Percentiles rank a stretch among this genome's conserved stretches.
These are phyloP conservation scores for Crithidia thermophila DNA, from an alignment of 208 protist genomes.

Conservation along the genomic window DNA sequence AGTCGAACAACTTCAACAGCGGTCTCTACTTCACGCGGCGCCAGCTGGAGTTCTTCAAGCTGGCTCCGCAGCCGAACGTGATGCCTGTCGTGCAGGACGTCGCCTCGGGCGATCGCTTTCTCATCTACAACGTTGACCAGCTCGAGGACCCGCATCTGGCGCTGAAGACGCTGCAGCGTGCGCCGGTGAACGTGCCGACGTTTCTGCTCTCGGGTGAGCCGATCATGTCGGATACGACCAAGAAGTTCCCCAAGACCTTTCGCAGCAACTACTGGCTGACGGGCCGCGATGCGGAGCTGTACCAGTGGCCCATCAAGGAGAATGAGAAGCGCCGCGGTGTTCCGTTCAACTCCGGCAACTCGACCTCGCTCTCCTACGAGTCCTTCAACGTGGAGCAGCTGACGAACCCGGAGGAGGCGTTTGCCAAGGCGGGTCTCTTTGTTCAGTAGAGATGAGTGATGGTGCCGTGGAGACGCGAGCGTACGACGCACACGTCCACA, in stretches of 20 bases:
- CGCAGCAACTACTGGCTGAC: slow-evolving; percentile 91
- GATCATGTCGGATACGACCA: slow-evolving; percentile 68
- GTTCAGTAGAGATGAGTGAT: slow-evolving; percentile 62
- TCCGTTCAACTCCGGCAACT: slow-evolving; percentile 49
- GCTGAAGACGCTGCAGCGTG: slow-evolving; percentile 82
- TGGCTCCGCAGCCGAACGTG: slow-evolving; percentile 65
- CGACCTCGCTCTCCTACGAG: slow-evolving; percentile 71
- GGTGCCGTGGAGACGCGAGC: too few relatives aligned
- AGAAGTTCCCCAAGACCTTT: slow-evolving; percentile 77
- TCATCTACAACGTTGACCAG: slow-evolving; percentile 91
- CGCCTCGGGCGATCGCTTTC: slow-evolving; percentile 63
- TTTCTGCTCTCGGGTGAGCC: slow-evolving; percentile 86
- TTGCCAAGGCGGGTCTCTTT: slow-evolving; percentile 83
- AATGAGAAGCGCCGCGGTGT: slow-evolving; percentile 80
- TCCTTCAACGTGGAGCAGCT: slow-evolving; percentile 92
- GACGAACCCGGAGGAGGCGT: slow-evolving; percentile 83
- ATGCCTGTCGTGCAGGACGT: slow-evolving; percentile 72
- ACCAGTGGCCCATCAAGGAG: slow-evolving; percentile 89
- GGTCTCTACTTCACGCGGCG: slow-evolving; percentile 88
- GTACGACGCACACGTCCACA: too few relatives aligned
- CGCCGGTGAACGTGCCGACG: slow-evolving; percentile 76
- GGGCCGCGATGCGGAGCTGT: slow-evolving; percentile 82
- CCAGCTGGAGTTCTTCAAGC: slow-evolving; percentile 87
- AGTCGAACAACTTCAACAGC: slow-evolving; percentile 86
- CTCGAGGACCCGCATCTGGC: slow-evolving; percentile 83